Conservation (phyloP, 176 grass and related monocot species). For the Guadua angustifolia region DNA sequence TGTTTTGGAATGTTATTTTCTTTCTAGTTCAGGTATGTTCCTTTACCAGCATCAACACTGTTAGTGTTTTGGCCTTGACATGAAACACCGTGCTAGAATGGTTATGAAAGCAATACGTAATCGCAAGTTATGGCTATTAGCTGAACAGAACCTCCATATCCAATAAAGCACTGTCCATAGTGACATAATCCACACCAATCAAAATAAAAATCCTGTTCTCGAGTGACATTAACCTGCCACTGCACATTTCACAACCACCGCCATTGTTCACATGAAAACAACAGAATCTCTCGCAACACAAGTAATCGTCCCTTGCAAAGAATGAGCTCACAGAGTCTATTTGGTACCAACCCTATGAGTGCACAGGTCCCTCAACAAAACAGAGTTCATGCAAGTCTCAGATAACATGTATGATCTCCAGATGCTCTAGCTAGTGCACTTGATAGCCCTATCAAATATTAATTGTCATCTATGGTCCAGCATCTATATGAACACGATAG, state of each 20-base stretch:
- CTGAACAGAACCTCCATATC: constrained; percentile 21
- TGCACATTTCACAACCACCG: background rate
- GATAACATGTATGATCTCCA: constrained; percentile 1
- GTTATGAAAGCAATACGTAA: background rate
- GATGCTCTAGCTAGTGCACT: constrained; percentile 13
- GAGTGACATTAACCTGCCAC: background rate
- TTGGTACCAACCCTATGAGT: background rate
- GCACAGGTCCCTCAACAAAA: background rate
- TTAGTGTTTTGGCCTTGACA: constrained; percentile 7
- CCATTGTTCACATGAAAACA: background rate
- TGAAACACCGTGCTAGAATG: background rate
- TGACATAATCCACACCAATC: background rate
- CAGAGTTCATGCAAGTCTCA: background rate
- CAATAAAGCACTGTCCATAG: constrained; percentile 26
- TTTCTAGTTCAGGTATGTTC: constrained; percentile 18
- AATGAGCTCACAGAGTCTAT: background rate
- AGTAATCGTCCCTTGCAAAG: background rate
- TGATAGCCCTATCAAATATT: constrained; percentile 12
- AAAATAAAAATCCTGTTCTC: constrained; percentile 6
- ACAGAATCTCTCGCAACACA: background rate
- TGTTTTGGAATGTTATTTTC: constrained; percentile 22
- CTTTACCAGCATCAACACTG: background rate
- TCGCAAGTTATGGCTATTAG: background rate
- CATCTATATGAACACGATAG: too few relatives aligned
- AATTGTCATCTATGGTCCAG: background rate